Evolutionary conservation across 441 rosid genomes (phyloP).

Genomic region (Bruguiera hainesii): DNA sequence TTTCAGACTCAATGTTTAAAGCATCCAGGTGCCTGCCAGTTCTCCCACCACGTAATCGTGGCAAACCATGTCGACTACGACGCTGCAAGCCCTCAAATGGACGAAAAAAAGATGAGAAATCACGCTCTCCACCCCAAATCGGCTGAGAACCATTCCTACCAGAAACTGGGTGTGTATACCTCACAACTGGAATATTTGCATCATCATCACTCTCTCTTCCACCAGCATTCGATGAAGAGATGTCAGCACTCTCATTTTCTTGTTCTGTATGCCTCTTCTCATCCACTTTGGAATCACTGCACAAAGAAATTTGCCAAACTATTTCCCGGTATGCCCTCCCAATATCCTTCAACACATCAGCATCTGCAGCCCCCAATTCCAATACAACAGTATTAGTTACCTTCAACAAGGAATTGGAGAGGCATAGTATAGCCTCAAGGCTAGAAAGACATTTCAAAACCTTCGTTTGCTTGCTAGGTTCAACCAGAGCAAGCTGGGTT

Average conservation of each 20-base stretch:
- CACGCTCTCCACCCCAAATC: conserved; percentile 81
- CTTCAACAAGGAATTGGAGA: conserved; percentile 82
- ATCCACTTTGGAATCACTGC: conserved; percentile 68
- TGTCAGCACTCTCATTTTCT: conserved; percentile 56
- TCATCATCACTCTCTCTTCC: conserved; percentile 92
- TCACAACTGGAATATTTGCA: conserved; percentile 56
- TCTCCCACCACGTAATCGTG: conserved; percentile 93
- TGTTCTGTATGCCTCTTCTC: conserved; percentile 55
- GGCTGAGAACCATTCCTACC: conserved; percentile 70
- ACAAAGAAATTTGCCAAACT: conserved; percentile 84
- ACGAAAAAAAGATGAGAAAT: conserved; percentile 75
- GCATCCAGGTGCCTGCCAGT: conserved; percentile 80
- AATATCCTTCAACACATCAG: conserved; percentile 86
- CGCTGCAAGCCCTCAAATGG: conserved; percentile 78
- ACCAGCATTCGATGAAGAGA: conserved; percentile 56
- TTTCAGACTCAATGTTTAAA: conserved; percentile 67
- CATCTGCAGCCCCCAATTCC: conserved; percentile 87
- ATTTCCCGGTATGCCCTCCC: conserved; percentile 71
- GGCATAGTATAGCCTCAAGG: conserved; percentile 76
- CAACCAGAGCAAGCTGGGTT: conserved; percentile 55
- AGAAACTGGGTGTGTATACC: conserved; percentile 83
- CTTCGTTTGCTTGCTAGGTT: conserved; percentile 50
- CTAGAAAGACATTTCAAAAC: conserved; percentile 66
- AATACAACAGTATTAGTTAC: conserved; percentile 70
- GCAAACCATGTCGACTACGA: conserved; percentile 79